Conservation (phyloP, 2,329 filamentous ascomycete genomes). For the Aspergillus sp. region DNA sequence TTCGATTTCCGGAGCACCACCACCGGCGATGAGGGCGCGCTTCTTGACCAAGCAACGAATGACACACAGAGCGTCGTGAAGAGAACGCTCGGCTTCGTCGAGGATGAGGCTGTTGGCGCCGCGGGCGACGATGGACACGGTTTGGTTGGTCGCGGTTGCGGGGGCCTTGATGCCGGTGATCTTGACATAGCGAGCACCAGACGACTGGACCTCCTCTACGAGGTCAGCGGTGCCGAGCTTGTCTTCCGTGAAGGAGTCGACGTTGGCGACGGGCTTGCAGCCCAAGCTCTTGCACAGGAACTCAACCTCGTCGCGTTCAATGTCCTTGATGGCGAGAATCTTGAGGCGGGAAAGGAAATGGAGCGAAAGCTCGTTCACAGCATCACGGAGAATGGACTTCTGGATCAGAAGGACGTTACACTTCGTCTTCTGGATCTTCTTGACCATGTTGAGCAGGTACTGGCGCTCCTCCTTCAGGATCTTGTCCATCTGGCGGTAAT, state of each 20-base stretch:
- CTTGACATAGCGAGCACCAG: constrained; percentile 90
- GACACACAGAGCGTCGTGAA: constrained; percentile 97
- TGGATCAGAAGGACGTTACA: constrained; percentile 98
- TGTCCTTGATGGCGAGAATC: constrained; percentile 94
- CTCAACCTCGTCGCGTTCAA: constrained; percentile 97
- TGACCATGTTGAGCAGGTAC: constrained; percentile 97
- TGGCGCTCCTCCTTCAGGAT: constrained; percentile 98
- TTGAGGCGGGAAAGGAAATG: constrained; percentile 97
- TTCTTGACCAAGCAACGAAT: constrained; percentile 98
- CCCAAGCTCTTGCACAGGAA: constrained; percentile 99
- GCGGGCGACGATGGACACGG: constrained; percentile 89
- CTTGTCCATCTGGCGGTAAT: constrained; percentile 99
- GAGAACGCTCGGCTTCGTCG: constrained; percentile 92
- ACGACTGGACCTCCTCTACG: constrained; percentile 85
- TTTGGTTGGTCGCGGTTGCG: constrained; percentile 62
- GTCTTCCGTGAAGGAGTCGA: constrained; percentile 98
- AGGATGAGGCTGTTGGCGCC: constrained; percentile 93
- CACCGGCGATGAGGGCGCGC: constrained; percentile 97
- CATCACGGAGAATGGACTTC: constrained; percentile 96
- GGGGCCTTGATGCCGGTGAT: constrained; percentile 84
- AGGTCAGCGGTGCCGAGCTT: constrained; percentile 93
- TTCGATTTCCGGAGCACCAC: constrained; percentile 94
- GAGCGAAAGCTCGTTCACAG: constrained; percentile 94
- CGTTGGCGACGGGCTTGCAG: constrained; percentile 97
- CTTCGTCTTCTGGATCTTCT: constrained; percentile 99